These are phyloP conservation scores for Spatholobus suberectus DNA, from an alignment of 306 rosid genomes.

Conservation along the genomic window DNA sequence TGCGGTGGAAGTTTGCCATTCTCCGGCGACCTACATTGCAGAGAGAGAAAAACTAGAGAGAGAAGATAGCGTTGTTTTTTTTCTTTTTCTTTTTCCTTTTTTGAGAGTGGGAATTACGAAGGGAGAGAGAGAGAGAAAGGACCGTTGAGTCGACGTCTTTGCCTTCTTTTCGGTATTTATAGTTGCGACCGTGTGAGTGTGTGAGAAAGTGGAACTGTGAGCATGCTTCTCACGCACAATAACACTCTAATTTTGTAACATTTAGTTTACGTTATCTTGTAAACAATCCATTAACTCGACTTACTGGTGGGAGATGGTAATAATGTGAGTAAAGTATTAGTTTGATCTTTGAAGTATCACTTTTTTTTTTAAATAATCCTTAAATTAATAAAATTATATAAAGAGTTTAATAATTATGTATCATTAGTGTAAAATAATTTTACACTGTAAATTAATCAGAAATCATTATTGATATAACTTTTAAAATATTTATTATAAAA, in stretches of 20 bases:
- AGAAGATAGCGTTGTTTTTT: neutral
- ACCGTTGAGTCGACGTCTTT: constrained; percentile 44
- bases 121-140: neutral
- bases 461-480: no score
- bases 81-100: neutral
- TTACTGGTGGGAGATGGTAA: no score
- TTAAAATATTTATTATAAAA: no score
- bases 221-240: neutral
- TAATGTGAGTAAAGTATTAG: no score
- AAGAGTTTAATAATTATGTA: no score
- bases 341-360: no score
- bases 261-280: no score
- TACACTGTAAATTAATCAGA: no score
- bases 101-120: neutral
- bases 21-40: constrained; percentile 54
- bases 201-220: neutral
- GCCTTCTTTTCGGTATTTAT: constrained; percentile 4
- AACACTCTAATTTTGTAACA: neutral
- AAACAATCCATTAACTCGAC: no score
- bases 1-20: constrained; percentile 77
- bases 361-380: no score
- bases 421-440: no score
- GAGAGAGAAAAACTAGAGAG: neutral
- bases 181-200: neutral
- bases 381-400: no score